Percentiles rank a stretch among this genome's conserved stretches.
These are phyloP conservation scores for Brachypodium distachyon DNA, from an alignment of 202 grass and related monocot species.

Conservation along the genomic window DNA sequence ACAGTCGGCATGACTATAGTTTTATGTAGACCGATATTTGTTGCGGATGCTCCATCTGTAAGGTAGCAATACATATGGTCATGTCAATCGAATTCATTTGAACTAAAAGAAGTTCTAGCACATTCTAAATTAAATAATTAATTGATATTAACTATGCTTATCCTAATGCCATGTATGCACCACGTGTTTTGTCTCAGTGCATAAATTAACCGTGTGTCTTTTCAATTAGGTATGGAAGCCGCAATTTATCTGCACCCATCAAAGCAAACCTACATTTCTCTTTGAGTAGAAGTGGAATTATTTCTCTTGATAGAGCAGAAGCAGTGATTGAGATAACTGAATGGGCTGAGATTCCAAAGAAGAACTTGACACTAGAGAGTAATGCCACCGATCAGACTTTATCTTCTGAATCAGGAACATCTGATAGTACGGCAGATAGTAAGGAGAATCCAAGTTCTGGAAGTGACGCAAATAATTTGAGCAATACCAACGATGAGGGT, in stretches of 20 bases:
- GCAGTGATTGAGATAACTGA: conserved; percentile 97
- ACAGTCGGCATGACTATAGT: background rate
- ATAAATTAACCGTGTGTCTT: conserved; percentile 10
- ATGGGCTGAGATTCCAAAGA: conserved; percentile 96
- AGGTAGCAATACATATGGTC: background rate
- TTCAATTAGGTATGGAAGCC: conserved; percentile 58
- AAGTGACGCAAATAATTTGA: conserved; percentile 36
- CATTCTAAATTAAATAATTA: background rate
- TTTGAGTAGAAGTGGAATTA: conserved; percentile 92
- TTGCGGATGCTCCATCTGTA: background rate
- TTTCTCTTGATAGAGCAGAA: conserved; percentile 92
- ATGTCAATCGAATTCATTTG: background rate
- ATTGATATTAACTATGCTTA: background rate
- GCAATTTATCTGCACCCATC: conserved; percentile 92
- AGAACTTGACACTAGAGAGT: conserved; percentile 68
- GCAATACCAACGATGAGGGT: conserved; percentile 32
- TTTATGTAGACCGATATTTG: background rate
- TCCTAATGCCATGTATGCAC: background rate
- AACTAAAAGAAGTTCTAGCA: background rate
- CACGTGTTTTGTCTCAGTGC: conserved; percentile 9
- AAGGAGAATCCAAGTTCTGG: conserved; percentile 41
- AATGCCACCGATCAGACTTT: conserved; percentile 43
- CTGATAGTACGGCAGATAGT: conserved; percentile 39
- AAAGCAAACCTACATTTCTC: conserved; percentile 99
- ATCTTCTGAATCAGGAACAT: conserved; percentile 44